These are phyloP conservation scores for Akanthomyces uredinophilus DNA, from an alignment of 2,329 filamentous ascomycete genomes.

Conservation along the genomic window DNA sequence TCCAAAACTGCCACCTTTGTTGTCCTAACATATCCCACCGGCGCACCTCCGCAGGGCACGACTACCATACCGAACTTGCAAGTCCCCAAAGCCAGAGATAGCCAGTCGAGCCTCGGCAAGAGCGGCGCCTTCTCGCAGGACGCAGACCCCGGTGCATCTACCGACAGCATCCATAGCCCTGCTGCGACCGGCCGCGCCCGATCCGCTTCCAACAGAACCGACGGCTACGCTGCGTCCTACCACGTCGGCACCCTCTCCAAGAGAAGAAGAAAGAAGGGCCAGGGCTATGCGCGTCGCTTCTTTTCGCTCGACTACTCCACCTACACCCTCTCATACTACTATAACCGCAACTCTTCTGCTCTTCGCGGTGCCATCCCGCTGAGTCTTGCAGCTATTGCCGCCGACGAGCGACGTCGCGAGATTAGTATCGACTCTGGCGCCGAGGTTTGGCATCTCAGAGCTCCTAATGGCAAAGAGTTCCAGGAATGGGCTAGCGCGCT, in stretches of 20 bases:
- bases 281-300: constrained; percentile 87
- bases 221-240: constrained; percentile 37
- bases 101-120: constrained; percentile 49
- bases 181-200: constrained; percentile 36
- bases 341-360: constrained; percentile 87
- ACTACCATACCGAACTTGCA: constrained; percentile 62
- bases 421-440: constrained; percentile 96
- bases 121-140: constrained; percentile 41
- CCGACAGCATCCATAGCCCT: constrained; percentile 57
- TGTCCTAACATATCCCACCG: constrained; percentile 86
- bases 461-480: constrained; percentile 79
- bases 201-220: constrained; percentile 49
- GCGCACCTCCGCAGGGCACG: constrained; percentile 67
- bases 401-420: constrained; percentile 80
- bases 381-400: constrained; percentile 83
- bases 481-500: constrained; percentile 80
- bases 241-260: constrained; percentile 86
- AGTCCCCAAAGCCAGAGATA: constrained; percentile 31
- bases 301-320: constrained; percentile 95
- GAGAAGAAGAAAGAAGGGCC: constrained; percentile 85
- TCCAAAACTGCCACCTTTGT: constrained; percentile 95
- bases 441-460: constrained; percentile 91
- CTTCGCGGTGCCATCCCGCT: constrained; percentile 88
- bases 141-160: constrained; percentile 46
- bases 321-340: constrained; percentile 93